phyloP scores from a whole-genome alignment of 1,284 basidiomycete genomes.

The Malassezia slooffiae region DNA sequence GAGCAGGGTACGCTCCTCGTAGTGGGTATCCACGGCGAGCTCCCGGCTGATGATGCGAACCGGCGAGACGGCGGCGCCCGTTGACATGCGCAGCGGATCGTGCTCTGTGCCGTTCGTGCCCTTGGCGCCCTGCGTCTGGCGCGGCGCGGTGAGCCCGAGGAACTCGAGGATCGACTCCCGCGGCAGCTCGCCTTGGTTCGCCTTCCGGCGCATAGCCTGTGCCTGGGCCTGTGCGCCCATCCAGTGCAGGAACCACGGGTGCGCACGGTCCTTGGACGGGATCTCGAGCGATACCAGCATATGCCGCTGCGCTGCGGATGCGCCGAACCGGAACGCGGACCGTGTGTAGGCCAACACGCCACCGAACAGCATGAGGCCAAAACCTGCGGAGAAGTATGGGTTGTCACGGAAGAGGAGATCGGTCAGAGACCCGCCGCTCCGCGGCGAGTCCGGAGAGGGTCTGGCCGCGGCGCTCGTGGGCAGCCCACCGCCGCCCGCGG shows the following conservation, averaged over 20 bases:
- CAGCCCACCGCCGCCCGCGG: too few species aligned
- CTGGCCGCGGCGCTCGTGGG: too few species aligned
- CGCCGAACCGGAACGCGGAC: conserved; percentile 57
- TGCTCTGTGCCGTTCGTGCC: neutral
- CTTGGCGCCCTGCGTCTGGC: neutral
- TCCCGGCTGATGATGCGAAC: conserved; percentile 56
- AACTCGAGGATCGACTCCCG: conserved; percentile 33
- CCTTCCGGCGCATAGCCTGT: conserved; percentile 33
- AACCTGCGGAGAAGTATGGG: conserved; percentile 40
- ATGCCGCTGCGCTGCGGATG: conserved; percentile 68
- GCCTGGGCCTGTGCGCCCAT: conserved; percentile 58
- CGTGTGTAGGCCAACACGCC: conserved; percentile 28
- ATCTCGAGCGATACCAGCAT: conserved; percentile 93
- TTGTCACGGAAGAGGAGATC: conserved; percentile 24
- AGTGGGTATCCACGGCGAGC: conserved; percentile 75
- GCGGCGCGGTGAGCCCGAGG: conserved; percentile 20
- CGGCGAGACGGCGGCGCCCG: conserved; percentile 46
- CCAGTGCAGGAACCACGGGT: conserved; percentile 96
- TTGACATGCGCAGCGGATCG: conserved; percentile 48
- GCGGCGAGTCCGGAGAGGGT: too few species aligned
- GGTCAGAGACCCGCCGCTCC: too few species aligned
- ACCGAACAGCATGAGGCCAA: conserved; percentile 44
- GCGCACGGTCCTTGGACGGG: conserved; percentile 84
- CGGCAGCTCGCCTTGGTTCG: conserved; percentile 24
- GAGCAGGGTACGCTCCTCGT: conserved; percentile 12